Conservation (phyloP, 164 flowering plant species). For the Dillenia turbinata region DNA sequence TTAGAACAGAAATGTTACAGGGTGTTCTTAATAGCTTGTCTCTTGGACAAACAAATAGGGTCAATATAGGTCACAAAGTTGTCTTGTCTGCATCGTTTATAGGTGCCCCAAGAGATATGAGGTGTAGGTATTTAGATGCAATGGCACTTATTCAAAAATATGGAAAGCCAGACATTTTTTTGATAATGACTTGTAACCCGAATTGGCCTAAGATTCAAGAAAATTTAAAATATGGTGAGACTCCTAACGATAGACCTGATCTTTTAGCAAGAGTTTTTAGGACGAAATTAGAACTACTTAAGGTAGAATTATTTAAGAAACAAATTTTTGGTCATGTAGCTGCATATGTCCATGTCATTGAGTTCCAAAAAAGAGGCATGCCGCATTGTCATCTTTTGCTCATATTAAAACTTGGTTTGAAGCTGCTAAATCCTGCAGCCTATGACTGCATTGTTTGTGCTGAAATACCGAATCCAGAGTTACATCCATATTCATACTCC, state of each 20-base stretch:
- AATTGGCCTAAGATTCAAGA: constrained; percentile 4
- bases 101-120: constrained; percentile 16
- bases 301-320: constrained; percentile 1
- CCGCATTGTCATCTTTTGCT: constrained; percentile 22
- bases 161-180: constrained; percentile 15
- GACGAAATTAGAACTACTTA: constrained; percentile 10
- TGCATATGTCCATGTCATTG: constrained; percentile 14
- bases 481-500: not conserved
- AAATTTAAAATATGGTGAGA: not conserved
- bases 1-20: constrained; percentile 11
- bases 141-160: constrained; percentile 15
- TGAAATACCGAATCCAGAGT: constrained; percentile 4
- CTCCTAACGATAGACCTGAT: constrained; percentile 17
- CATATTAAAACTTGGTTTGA: not conserved
- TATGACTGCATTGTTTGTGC: constrained; percentile 10
- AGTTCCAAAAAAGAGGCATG: constrained; percentile 19
- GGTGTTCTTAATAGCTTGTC: not conserved
- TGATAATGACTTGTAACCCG: constrained; percentile 24
- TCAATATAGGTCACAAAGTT: not conserved
- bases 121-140: constrained; percentile 1
- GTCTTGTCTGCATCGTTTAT: constrained; percentile 12
- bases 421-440: not conserved
- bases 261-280: constrained; percentile 6
- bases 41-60: not conserved
- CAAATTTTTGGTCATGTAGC: constrained; percentile 6